Evolutionary conservation across 805 yeast species (phyloP), one percentile per base, ranked within the genome.

Genomic region (Ogataea pilisensis): DNA sequence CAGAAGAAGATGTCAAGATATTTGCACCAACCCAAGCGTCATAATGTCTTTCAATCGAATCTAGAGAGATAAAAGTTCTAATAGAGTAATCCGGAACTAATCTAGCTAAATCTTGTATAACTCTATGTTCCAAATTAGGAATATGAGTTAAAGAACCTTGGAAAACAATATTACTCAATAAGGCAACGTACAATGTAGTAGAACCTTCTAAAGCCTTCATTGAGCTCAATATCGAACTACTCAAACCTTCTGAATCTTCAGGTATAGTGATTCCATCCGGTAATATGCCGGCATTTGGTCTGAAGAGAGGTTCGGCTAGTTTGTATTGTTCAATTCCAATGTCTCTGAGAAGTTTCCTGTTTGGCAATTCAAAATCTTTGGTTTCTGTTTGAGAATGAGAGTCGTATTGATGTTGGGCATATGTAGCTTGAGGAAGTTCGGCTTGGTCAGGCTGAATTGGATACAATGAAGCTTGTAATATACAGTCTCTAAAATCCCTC

Each of bases 11-110:
- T 12, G 84, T 79, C 49, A 82, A 69, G 46, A 80, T 79, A 42
- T 81, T 75, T 1, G 88, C 87, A n/a, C 89, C 89, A 24, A 80
- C 63, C 89, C 89, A 82, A 19, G 75, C 68, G 37, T 82, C 76
- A 48, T 69, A 75, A 46, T 70, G 76, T 46, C 81, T 70, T 45
- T 82, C 88, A 53, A 63, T 57, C 6, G 66, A 50, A 39, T 63
- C 68, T 11, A 66, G 68, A 27, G 72, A 65, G 34, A 62, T 51
- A 26, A 62, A 67, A 17, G 72, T 66, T 42, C 66, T 60, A 45
- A 66, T 64, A 38, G 58, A 63, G 57, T 60, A 72, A 59, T 70
- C 72, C 6, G 84, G 82, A 52, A 80, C 73, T 46, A 70, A 64
- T 44, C 73, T 69, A 37, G 73, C 63, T 47, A 82, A 58, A 49